These are phyloP conservation scores for Apiospora marii DNA, from an alignment of 2,329 filamentous ascomycete genomes.

Conservation along the genomic window DNA sequence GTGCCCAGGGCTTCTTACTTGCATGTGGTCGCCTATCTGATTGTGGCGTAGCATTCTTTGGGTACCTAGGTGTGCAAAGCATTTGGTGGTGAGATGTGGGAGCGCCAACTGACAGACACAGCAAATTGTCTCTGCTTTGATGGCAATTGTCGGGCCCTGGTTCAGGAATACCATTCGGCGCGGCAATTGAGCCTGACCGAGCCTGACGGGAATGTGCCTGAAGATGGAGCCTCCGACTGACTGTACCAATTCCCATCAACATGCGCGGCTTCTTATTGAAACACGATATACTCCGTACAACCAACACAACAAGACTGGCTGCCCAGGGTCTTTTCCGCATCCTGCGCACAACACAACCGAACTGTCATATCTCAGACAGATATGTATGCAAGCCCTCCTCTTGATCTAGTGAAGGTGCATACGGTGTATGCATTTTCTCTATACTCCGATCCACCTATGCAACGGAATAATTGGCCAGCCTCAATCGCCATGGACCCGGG, in stretches of 20 bases:
- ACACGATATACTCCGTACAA: not conserved
- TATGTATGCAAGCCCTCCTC: not conserved
- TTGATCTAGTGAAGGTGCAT: not conserved
- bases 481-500: conserved; percentile 13
- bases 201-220: not conserved
- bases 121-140: too few relatives aligned
- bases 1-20: not conserved
- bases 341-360: not conserved
- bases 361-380: not conserved
- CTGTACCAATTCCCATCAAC: not conserved
- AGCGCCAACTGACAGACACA: not conserved
- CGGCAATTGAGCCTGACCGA: not conserved
- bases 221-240: not conserved
- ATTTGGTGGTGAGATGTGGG: conserved; percentile 7
- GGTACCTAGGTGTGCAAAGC: conserved; percentile 1
- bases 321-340: not conserved
- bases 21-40: not conserved
- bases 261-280: not conserved
- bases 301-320: not conserved
- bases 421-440: not conserved
- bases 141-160: not conserved
- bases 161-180: not conserved
- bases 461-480: not conserved
- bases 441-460: not conserved
- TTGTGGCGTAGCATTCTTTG: not conserved